Evolutionary conservation across 1,284 basidiomycete genomes (phyloP).

Genomic region (Rhodotorula sp.): DNA sequence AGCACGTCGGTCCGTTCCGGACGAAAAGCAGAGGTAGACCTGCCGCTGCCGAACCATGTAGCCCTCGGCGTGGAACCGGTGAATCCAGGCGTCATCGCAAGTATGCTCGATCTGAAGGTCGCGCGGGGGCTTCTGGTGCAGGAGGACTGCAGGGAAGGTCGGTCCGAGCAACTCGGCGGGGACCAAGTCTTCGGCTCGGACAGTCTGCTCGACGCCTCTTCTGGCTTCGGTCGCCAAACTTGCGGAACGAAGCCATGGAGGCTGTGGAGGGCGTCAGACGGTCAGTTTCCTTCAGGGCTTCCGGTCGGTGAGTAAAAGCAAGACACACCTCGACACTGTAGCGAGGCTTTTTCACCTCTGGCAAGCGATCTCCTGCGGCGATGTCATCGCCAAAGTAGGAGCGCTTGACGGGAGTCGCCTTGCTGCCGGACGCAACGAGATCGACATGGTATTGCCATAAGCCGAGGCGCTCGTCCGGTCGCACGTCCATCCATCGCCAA

Average conservation of each 20-base stretch:
- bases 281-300: too few species aligned
- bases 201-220: neutral
- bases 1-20: neutral
- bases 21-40: neutral
- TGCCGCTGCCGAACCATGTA: neutral
- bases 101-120: neutral
- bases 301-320: too few species aligned
- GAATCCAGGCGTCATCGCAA: neutral
- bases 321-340: too few species aligned
- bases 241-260: neutral
- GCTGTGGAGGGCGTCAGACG: too few species aligned
- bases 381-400: neutral
- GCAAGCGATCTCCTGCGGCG: too few species aligned
- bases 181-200: neutral
- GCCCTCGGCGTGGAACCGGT: neutral
- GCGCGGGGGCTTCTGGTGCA: neutral
- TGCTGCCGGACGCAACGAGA: neutral
- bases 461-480: neutral
- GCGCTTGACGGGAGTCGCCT: neutral
- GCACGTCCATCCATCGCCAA: neutral
- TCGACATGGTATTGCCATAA: neutral
- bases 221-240: neutral
- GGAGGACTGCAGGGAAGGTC: neutral
- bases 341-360: too few species aligned
- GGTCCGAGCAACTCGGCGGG: neutral